Evolutionary conservation across 2,329 filamentous ascomycete species (phyloP), one percentile per base, ranked within the genome.

Genomic region (Alternaria triticina): DNA sequence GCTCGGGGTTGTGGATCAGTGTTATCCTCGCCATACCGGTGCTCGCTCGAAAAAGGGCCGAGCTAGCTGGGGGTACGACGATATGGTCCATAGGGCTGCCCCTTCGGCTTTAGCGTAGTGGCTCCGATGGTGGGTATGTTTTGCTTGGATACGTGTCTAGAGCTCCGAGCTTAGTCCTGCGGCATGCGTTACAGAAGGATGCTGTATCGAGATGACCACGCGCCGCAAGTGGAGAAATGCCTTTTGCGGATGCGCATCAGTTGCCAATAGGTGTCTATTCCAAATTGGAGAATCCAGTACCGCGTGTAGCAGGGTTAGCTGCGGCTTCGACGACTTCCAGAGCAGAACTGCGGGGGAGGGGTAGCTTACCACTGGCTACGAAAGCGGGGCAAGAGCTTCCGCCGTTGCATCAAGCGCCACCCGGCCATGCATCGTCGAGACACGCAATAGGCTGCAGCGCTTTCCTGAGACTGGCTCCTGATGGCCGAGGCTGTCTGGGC

Each of bases 31-130:
- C 47, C 27, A 62, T 55, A 59, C 33, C 46, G 59, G 54, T 46
- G 61, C 67, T 80, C 78, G 77, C 77, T 77, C 73, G 66, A 79
- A 78, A 65, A 76, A 77, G 76, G 74, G 70, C 75, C 77, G 77
- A 78, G 66, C 30, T 50, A 25, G 36, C 51, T 64, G 49, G 63
- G 60, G 20, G 49, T 25, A 20, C 49, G 20, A 52, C 20, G 30
- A 52, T 52, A 59, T 59, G 63, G 62, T 46, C 51, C 30, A 51
- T 60, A 65, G 67, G 69, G 56, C 61, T 74, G 43, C 73, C 66
- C 22, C 11, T 61, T 75, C 57, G 11, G 66, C 65, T 44, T 56
- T 75, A 76, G 74, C 44, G 25, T 17, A n/a, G 67, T 65, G 69
- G 68, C 56, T 61, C 57, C 54, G 61, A 30, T 30, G 66, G 58